Base-by-base conservation (phyloP, 148 eudicot species). In the Camellia granthamiana region DNA sequence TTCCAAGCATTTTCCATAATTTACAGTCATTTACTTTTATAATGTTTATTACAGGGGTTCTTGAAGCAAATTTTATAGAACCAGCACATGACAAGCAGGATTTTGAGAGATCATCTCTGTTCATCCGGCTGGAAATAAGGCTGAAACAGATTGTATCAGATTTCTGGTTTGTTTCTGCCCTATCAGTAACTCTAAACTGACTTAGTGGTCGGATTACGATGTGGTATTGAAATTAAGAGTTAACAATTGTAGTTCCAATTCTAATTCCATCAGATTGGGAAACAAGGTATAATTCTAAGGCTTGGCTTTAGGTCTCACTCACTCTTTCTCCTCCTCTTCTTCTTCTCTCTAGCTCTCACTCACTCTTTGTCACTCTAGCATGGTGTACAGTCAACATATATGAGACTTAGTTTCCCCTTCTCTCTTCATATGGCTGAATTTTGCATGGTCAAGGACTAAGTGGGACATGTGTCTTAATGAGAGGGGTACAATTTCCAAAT, bases 61-160 rank as follows among this genome's bases (percentile, higher is more conserved):
- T 93, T 83, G 99, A 96, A 85, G 95, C 99, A 64, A 96, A 96
- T 87, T 96, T 96, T 76, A 93, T 96, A 79, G 93, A 96, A 85
- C 98, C 99, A 66, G 97, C 99, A 19, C 99, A 96, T 81, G 99
- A 96, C 90, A 96, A 96, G 87, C 99, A 96, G 86, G 99, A 96
- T 83, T 96, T 96, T 85, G 99, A 96, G 89, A 90, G 95, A 80
- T 93, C 99, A 44, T 80, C 91, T 77, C 78, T 92, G 70, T 96
- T 83, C 86, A 81, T 87, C 79, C 89, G 90, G 83, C 88, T 96
- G 79, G 99, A 96, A 87, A 13, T 72, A 75, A 90, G 84, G 87
- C 88, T 96, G 88, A 96, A 96, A 74, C 93, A 92, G 84, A 93
- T 96, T 95, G 91, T 89, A 77, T 72, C 75, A 69, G 99, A 93